Evolutionary conservation across 2,329 filamentous ascomycete genomes (phyloP).

Genomic region (Aureobasidium sp.): DNA sequence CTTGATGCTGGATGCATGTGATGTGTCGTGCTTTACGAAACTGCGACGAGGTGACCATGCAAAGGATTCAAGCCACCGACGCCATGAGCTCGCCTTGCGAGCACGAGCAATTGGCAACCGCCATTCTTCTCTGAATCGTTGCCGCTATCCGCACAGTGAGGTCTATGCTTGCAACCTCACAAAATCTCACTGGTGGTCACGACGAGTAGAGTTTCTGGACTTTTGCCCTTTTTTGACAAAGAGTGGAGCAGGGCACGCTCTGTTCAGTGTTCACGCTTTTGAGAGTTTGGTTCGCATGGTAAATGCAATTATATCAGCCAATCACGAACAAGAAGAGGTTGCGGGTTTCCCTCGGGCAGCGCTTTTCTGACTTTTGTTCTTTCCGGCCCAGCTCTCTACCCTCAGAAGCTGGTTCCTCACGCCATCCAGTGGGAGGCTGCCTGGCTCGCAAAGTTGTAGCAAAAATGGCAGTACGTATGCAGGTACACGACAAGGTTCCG

Average conservation of each 20-base stretch:
- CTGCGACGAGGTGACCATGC: neutral
- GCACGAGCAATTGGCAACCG: neutral
- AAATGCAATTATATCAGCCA: neutral
- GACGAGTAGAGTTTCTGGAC: neutral
- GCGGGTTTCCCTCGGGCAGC: neutral
- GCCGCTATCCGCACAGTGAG: neutral
- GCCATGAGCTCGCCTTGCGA: neutral
- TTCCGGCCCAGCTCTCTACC: neutral
- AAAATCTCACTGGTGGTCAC: neutral
- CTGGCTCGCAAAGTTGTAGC: neutral
- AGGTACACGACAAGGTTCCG: neutral
- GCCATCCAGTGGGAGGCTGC: neutral
- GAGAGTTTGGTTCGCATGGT: neutral
- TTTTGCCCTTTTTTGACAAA: neutral
- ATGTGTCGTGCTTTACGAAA: conserved; percentile 3
- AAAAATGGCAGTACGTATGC: neutral
- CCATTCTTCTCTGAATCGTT: conserved; percentile 2
- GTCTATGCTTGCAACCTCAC: neutral
- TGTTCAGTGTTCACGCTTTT: neutral
- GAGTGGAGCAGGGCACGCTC: neutral
- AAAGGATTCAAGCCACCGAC: conserved; percentile 8
- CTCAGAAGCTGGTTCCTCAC: neutral
- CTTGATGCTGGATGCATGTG: neutral
- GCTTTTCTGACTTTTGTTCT: neutral
- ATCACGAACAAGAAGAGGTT: neutral